Evolutionary conservation across 352 stramenopile genomes (phyloP).

Genomic region (Globisporangium nunn): DNA sequence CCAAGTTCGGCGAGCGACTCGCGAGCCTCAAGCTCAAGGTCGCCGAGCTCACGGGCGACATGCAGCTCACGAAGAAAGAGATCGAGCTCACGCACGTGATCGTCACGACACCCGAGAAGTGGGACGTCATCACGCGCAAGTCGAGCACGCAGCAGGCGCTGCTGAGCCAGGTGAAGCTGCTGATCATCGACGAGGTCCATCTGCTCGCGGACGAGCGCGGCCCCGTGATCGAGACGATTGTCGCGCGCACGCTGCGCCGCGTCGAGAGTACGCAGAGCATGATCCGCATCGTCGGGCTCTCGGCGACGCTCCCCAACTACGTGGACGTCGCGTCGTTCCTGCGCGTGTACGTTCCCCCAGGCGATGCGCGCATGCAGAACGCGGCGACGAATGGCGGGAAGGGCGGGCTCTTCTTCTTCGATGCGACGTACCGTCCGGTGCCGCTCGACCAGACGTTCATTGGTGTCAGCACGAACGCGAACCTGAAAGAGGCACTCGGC

Average conservation of each 20-base stretch:
- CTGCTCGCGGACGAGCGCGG: conserved; percentile 97
- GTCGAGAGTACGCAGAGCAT: conserved; percentile 97
- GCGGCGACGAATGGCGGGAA: conserved; percentile 64
- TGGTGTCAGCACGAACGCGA: conserved; percentile 85
- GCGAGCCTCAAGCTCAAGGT: conserved; percentile 65
- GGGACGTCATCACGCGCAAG: conserved; percentile 99
- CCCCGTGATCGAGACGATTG: conserved; percentile 98
- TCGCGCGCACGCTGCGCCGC: conserved; percentile 95
- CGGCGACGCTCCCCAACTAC: conserved; percentile 99
- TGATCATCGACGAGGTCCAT: conserved; percentile 99
- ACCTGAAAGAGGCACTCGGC: conserved; percentile 52
- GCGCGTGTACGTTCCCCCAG: conserved; percentile 81
- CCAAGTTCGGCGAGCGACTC: conserved; percentile 94
- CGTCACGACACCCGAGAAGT: conserved; percentile 99
- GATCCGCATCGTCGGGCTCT: conserved; percentile 97
- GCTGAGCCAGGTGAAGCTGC: conserved; percentile 88
- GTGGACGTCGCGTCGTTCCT: conserved; percentile 97
- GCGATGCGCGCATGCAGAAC: conserved; percentile 46
- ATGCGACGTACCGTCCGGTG: conserved; percentile 95
- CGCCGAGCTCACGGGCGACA: conserved; percentile 96
- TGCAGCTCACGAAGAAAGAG: conserved; percentile 96
- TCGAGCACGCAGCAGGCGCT: conserved; percentile 87
- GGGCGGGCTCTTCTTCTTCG: conserved; percentile 97
- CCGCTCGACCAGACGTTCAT: conserved; percentile 99
- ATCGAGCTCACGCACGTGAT: conserved; percentile 95